A percentile compares a stretch with the other conserved stretches of the same genome.
Evolutionary conservation across 2,329 filamentous ascomycete species (phyloP).

Genomic region (Pseudonectria buxi): DNA sequence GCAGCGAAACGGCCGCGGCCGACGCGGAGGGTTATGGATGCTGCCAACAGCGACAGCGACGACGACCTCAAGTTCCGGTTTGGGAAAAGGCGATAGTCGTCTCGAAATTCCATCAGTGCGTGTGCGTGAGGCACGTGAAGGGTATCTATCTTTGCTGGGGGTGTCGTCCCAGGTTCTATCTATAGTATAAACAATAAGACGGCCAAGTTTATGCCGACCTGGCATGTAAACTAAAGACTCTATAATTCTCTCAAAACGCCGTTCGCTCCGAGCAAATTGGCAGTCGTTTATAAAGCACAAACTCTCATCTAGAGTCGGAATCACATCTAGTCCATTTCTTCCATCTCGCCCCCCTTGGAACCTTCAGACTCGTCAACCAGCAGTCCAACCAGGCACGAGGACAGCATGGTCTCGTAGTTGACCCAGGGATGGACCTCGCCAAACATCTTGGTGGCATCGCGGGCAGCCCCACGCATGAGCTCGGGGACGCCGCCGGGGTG

Average conservation of each 20-base stretch:
- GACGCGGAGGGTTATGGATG: constrained; percentile 28
- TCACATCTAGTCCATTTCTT: constrained; percentile 51
- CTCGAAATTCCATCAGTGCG: constrained; percentile 21
- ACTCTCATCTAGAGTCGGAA: background rate
- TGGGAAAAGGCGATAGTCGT: constrained; percentile 38
- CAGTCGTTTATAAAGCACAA: too few relatives aligned
- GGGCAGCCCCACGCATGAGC: constrained; percentile 55
- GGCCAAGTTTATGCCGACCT: background rate
- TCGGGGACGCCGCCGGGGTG: constrained; percentile 83
- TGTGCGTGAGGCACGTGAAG: constrained; percentile 4
- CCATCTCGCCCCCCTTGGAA: constrained; percentile 40
- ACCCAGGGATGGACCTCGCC: constrained; percentile 65
- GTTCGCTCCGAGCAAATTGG: background rate
- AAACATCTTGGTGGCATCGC: constrained; percentile 58
- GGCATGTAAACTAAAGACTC: background rate
- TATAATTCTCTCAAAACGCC: constrained; percentile 3
- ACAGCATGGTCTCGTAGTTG: constrained; percentile 64
- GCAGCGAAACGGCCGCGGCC: constrained; percentile 28
- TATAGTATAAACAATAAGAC: constrained; percentile 1
- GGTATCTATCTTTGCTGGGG: constrained; percentile 13
- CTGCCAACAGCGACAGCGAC: constrained; percentile 42
- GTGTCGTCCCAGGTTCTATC: constrained; percentile 2
- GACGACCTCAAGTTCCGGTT: constrained; percentile 53
- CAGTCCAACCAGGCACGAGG: constrained; percentile 56
- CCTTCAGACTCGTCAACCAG: constrained; percentile 50